Evolutionary conservation across 768 basidiomycete species (phyloP), one percentile per base, ranked within the genome.

Genomic region (Leccinum barrowsii): DNA sequence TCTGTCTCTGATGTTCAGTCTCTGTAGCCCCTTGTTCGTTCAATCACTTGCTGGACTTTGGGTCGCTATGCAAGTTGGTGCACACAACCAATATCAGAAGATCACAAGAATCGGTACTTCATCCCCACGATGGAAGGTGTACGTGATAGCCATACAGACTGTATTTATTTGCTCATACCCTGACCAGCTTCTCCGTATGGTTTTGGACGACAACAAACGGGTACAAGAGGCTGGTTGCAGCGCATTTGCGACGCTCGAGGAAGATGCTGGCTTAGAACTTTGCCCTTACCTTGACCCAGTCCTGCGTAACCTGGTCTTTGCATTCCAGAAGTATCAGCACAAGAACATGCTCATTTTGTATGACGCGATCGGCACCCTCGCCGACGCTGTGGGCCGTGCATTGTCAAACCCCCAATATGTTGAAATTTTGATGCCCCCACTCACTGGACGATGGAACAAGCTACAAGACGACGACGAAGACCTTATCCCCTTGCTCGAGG

Each of bases 201-300:
- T 98, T 17, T 77, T 98, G 53, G 97, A 99, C 71, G 92, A 92
- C 73, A 98, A 99, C 77, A 98, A 99, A 76, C 90, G 94, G 24
- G 97, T 99, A 1, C 97, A 99, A 77, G 97, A 99, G 75, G 97
- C 97, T 4, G 97, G 97, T 8, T 99, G 97, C 75, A 95, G 93
- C 63, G 97, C 97, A 1, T 98, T 99, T 68, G 97, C 97, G 12
- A 98, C 97, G 15, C 83, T 98, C 11, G 97, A 99, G 73, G 97
- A 99, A 73, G 97, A 98, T 71, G 97, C 97, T 5, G 96, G 94
- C 2, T 67, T 81, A 3, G 89, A 91, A 64, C 85, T 99, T 53
- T 89, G 86, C 11, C 97, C 97, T 2, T 98, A 90, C 76, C 86
- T 98, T 15, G 94, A 96, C 66, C 95, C 95, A 4, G 92, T 99